Evolutionary conservation across 2,329 filamentous ascomycete species (phyloP), one percentile per base, ranked within the genome.

Genomic region (Trichoderma guizhouense): DNA sequence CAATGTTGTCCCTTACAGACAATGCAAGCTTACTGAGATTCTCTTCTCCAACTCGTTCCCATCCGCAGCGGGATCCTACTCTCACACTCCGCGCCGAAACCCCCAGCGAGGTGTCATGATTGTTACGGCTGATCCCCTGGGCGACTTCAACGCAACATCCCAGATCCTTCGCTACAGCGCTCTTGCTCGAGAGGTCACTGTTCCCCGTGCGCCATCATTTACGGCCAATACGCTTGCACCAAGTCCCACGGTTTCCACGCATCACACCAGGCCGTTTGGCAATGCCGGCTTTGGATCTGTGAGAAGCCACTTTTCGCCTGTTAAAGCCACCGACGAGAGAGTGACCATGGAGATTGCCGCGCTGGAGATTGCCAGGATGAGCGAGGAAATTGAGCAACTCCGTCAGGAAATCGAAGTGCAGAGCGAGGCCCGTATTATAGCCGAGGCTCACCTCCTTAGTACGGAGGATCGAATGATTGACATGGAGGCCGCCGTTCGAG

Each of bases 91-190:
- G 12, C 84, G 86, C 15, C 89, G 91, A 18, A 89, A 90, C 74
- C 92, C 94, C 0, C 96, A 98, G 79, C 95, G 92, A 77, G 95
- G 92, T 1, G 90, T 97, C 77, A 98, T 99, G 95, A 92, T 99
- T 71, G 95, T 98, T 18, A 97, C 95, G 0, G 96, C 95, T 3
- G 95, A 99, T 78, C 93, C 96, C 0, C 83, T 93, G 14, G 95
- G 96, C 47, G 96, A 99, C 81, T 98, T 95, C 84, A 98, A 98
- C 79, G 94, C 96, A 14, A 99, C 96, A 0, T 97, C 93, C 6
- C 96, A 98, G 79, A 98, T 99, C 73, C 86, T 99, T 1, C 91
- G 95, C 21, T 99, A 99, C 82, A 96, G 93, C 26, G 95, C 96
- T 0, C 87, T 99, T 5, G 96, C 96, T 0, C 90, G 94, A 24